Conservation (phyloP, 176 grass and related monocot genomes). For the Musa schizocarpa region DNA sequence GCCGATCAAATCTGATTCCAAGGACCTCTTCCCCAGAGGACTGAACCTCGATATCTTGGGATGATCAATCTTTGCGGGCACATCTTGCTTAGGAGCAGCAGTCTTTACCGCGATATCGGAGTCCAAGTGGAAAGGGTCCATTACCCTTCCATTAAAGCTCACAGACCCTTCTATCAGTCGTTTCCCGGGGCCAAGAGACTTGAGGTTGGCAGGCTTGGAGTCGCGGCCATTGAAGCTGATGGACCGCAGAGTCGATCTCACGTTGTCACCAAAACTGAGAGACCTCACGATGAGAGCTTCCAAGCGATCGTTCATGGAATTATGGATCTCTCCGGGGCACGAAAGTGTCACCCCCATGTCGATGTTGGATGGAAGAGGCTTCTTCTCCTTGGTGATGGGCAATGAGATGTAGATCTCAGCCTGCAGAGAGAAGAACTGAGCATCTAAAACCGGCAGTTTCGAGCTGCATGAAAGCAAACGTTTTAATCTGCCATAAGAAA, state of each 20-base stretch:
- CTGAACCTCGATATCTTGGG: conserved; percentile 31
- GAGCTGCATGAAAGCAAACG: too few species aligned
- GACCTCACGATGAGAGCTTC: conserved; percentile 5
- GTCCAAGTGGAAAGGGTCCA: conserved; percentile 37
- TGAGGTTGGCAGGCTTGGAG: conserved; percentile 35
- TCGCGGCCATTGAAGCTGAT: conserved; percentile 6
- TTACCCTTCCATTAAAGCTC: conserved; percentile 56
- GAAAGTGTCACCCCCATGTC: conserved; percentile 1
- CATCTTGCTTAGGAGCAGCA: conserved; percentile 13
- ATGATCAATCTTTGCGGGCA: background rate
- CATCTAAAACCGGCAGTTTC: background rate
- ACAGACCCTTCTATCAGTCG: conserved; percentile 57
- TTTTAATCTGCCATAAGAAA: too few species aligned
- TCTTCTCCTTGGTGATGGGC: background rate
- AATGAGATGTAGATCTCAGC: conserved; percentile 11
- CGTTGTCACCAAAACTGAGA: background rate
- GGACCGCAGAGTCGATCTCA: background rate
- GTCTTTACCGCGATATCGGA: conserved; percentile 52
- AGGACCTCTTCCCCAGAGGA: conserved; percentile 19
- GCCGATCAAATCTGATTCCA: background rate
- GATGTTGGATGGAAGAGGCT: background rate
- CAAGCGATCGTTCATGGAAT: background rate
- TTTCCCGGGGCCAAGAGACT: conserved; percentile 54
- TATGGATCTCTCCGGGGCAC: background rate
- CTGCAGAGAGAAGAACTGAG: background rate